These are phyloP conservation scores for Sugiyamaella neomexicana DNA, from an alignment of 1,139 yeast genomes.

Conservation along the genomic window DNA sequence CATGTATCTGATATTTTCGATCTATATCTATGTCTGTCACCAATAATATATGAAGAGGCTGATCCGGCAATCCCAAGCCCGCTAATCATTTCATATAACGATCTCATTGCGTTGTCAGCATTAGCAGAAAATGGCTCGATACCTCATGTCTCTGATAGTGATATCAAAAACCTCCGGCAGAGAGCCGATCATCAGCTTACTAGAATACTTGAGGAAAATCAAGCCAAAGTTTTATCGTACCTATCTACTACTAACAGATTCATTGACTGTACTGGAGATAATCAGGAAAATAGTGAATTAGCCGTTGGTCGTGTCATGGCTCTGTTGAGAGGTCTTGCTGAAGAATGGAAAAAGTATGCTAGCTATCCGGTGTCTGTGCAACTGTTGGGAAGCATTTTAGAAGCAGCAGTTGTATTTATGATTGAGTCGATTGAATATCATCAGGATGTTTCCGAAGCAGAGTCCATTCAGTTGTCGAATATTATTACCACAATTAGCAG, in stretches of 20 bases:
- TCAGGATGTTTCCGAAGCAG: constrained; percentile 40
- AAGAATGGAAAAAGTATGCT: constrained; percentile 29
- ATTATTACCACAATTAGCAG: constrained; percentile 31
- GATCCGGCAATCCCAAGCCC: constrained; percentile 18
- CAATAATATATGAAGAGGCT: constrained; percentile 26
- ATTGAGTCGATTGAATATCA: constrained; percentile 32
- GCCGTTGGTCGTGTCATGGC: constrained; percentile 29
- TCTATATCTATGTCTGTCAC: constrained; percentile 34
- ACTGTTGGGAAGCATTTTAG: constrained; percentile 36
- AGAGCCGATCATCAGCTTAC: constrained; percentile 23
- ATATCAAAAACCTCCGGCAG: constrained; percentile 20
- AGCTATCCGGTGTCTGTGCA: constrained; percentile 31
- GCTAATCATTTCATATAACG: constrained; percentile 31
- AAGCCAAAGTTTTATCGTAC: constrained; percentile 14
- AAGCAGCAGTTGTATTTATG: constrained; percentile 32
- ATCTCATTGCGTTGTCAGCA: constrained; percentile 24
- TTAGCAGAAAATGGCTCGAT: constrained; percentile 15
- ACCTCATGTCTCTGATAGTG: constrained; percentile 19
- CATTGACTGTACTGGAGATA: constrained; percentile 28
- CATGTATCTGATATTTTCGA: constrained; percentile 33
- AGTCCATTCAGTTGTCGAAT: constrained; percentile 35
- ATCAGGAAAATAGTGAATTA: constrained; percentile 29
- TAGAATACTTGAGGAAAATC: constrained; percentile 22
- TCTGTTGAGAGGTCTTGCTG: constrained; percentile 25
- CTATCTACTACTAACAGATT: constrained; percentile 30